Conservation (phyloP, 129 eudicot genomes). For the Helianthus annuus region HanXRQr2.0-SUNRISE NC_035443.2:67982769-67983268, state of each 20-base stretch:
- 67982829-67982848: too few species aligned
- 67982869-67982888: too few species aligned
- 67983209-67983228: background rate
- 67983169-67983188: conserved; percentile 23
- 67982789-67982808: too few species aligned
- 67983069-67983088: conserved; percentile 76
- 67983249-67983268: too few species aligned
- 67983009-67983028: conserved; percentile 43
- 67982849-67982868: too few species aligned
- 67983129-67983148: conserved; percentile 47
- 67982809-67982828: too few species aligned
- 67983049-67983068: conserved; percentile 60
- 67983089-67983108: conserved; percentile 67
- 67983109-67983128: conserved; percentile 49
- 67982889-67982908: conserved; percentile 59
- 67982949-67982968: conserved; percentile 42
- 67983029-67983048: conserved; percentile 50
- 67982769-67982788: too few species aligned
- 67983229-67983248: background rate
- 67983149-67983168: conserved; percentile 43
- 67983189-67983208: conserved; percentile 19
- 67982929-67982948: conserved; percentile 59
- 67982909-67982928: conserved; percentile 63
- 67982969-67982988: conserved; percentile 42
- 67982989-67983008: conserved; percentile 36